These are phyloP conservation scores for Aspergillus ustus DNA, from an alignment of 2,329 filamentous ascomycete genomes.

Conservation along the genomic window DNA sequence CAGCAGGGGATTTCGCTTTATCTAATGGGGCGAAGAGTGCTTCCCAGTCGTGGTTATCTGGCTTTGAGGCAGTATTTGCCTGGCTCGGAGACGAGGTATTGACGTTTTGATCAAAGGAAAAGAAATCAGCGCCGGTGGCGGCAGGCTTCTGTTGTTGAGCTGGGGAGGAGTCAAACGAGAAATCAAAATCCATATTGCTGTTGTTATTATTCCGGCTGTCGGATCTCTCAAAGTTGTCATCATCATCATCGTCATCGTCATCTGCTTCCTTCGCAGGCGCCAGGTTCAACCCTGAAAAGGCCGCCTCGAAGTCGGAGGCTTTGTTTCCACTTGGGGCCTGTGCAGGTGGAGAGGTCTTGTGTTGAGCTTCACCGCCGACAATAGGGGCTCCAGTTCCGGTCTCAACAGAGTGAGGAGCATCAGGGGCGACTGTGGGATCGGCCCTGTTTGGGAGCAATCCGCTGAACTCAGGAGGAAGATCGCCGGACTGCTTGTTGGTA, in stretches of 20 bases:
- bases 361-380: conserved; percentile 40
- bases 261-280: conserved; percentile 51
- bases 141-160: conserved; percentile 31
- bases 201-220: conserved; percentile 37
- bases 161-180: conserved; percentile 50
- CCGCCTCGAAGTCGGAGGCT: conserved; percentile 52
- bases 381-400: conserved; percentile 42
- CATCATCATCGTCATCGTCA: conserved; percentile 63
- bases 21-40: conserved; percentile 86
- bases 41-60: conserved; percentile 80
- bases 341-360: conserved; percentile 20
- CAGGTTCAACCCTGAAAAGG: conserved; percentile 50
- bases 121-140: conserved; percentile 42
- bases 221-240: conserved; percentile 57
- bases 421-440: conserved; percentile 44
- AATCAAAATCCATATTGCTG: conserved; percentile 48
- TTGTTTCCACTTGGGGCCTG: conserved; percentile 32
- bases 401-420: conserved; percentile 47
- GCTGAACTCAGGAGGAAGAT: conserved; percentile 43
- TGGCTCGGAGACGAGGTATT: conserved; percentile 39
- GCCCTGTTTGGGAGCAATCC: conserved; percentile 46
- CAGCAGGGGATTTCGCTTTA: conserved; percentile 37
- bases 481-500: conserved; percentile 29
- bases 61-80: conserved; percentile 44
- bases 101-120: conserved; percentile 41